Base-by-base conservation (phyloP, 495 filamentous ascomycete genomes). In the Cenococcum geophilum region DNA sequence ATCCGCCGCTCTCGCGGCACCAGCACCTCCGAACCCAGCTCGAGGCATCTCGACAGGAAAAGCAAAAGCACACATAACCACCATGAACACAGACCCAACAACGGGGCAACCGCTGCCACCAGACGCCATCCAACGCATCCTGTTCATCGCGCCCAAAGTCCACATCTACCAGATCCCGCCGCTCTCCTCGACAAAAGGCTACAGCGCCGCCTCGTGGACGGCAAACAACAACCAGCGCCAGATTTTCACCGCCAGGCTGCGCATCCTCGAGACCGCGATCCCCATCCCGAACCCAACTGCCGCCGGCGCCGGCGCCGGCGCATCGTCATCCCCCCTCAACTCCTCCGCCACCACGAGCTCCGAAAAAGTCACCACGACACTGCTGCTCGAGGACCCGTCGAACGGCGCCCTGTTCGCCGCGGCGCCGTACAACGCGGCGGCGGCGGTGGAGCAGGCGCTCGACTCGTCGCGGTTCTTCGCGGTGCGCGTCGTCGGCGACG, bases 151-250 rank as follows among this genome's bases (percentile, higher is more conserved):
- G 45, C 72, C 75, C 56, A 75, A 77, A 56, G 86, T 92, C 66
- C 88, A 91, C 77, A 78, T 92, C 77, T 93, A 92, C 76, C 76
- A 83, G 67, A 86, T 92, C 70, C 89, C 89, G 55, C 89, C 86
- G 21, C 75, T 89, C 59, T 76, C 81, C 27, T 84, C 83, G 22
- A 85, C 80, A 42, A 83, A 82, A 66, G 89, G 89, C 68, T 84
- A 91, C 77, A 79, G 77, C n/a, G 89, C 89, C 61, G 75, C 84
- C 14, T 68, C 75, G 62, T 93, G 89, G 89, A 91, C 88, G n/a
- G 77, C 80, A 55, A 77, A 84, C 60, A 79, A 82, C 63, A 83
- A 84, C 65, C 73, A 78, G 53, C 79, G 82, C 32, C 82, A 85
- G 66, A 91, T 92, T 74, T 92, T 92, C 78, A 92, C 88, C 57